Conservation (phyloP, 2,329 filamentous ascomycete species). For the Colletotrichum limetticola region DNA sequence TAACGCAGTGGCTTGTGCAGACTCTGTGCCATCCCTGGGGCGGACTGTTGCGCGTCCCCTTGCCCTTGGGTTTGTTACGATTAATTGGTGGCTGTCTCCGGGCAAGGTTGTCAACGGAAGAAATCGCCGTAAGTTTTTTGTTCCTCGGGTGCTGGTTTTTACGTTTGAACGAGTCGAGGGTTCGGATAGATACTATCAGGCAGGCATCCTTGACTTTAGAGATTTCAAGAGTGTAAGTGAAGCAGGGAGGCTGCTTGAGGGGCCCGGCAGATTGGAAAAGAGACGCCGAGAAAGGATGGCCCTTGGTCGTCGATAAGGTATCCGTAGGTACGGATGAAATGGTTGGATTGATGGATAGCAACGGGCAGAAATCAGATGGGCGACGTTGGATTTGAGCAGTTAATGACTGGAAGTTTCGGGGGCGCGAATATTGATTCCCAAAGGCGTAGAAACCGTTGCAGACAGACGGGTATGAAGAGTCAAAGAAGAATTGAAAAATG, state of each 20-base stretch:
- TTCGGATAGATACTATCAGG: background rate
- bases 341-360: background rate
- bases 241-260: conserved; percentile 20
- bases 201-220: background rate
- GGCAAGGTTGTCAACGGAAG: background rate
- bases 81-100: background rate
- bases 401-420: background rate
- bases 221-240: background rate
- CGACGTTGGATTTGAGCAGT: background rate
- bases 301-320: background rate
- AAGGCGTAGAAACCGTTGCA: background rate
- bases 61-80: background rate
- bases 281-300: conserved; percentile 16
- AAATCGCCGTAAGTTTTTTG: background rate
- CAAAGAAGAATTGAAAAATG: conserved; percentile 10
- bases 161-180: background rate
- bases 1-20: background rate
- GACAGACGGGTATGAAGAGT: background rate
- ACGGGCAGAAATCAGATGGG: background rate
- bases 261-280: conserved; percentile 1
- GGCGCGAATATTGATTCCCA: background rate
- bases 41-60: background rate
- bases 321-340: background rate
- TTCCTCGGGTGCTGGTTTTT: background rate
- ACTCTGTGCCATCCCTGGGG: background rate